Evolutionary conservation across 192 early-diverging fungal species (phyloP).

Genomic region (Podila minutissima): DNA sequence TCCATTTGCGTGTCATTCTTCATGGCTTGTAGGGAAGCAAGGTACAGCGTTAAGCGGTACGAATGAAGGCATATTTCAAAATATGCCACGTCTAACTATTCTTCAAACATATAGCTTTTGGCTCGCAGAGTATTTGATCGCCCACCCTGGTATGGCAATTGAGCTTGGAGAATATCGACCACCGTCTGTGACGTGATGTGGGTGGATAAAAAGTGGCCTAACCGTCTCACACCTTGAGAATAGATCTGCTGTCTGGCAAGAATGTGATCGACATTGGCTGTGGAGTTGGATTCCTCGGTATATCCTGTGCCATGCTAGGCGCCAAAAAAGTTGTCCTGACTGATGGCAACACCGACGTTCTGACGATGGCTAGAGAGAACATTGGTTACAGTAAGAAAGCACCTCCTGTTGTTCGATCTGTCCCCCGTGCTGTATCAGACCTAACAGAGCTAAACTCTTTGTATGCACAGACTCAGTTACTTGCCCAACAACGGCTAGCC

Average conservation of each 20-base stretch:
- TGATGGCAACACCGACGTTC: slow-evolving; percentile 38
- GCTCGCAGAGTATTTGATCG: slow-evolving; percentile 42
- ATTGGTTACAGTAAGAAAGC: slow-evolving; percentile 35
- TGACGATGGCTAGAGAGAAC: slow-evolving; percentile 31
- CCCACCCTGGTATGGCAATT: slow-evolving; percentile 26
- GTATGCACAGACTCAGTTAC: slow-evolving; percentile 7
- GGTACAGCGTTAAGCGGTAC: slow-evolving; percentile 4
- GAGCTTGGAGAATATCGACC: no score
- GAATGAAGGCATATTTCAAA: neutral
- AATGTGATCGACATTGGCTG: slow-evolving; percentile 48
- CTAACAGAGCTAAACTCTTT: neutral
- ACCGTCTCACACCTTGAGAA: neutral
- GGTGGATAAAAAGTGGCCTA: neutral
- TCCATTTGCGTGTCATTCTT: neutral
- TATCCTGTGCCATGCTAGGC: slow-evolving; percentile 27
- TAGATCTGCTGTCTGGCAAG: slow-evolving; percentile 31
- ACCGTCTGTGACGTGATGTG: neutral
- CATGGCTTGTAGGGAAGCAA: slow-evolving; percentile 21
- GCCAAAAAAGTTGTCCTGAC: slow-evolving; percentile 41
- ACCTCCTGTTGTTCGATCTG: neutral
- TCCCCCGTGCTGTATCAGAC: neutral
- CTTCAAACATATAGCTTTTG: slow-evolving; percentile 17
- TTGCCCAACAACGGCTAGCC: slow-evolving; percentile 22
- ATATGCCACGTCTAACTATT: neutral
- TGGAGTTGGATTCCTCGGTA: slow-evolving; percentile 44